phyloP scores from a whole-genome alignment of 75 land plant species.

The Azolla pinnata region DNA sequence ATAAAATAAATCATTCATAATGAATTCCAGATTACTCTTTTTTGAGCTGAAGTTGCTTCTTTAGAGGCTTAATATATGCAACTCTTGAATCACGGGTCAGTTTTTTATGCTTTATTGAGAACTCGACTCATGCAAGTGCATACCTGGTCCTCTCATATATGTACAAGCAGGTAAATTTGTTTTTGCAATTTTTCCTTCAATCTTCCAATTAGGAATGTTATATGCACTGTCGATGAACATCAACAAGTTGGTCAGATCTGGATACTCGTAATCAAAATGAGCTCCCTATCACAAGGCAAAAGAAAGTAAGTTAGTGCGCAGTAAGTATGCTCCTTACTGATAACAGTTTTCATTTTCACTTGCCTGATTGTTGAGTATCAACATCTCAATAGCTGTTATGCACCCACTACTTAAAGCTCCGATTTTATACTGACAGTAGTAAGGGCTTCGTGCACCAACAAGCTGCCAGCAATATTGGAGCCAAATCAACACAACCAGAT shows the following conservation, averaged over 20 bases:
- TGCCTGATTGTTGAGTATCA: conserved; percentile 26
- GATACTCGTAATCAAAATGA: conserved; percentile 37
- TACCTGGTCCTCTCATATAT: conserved; percentile 41
- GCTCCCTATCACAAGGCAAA: conserved; percentile 23
- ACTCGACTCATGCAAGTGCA: neutral
- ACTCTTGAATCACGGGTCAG: too few species aligned
- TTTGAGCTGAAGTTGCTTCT: too few species aligned
- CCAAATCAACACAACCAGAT: too few species aligned
- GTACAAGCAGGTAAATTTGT: conserved; percentile 35
- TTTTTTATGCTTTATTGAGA: neutral
- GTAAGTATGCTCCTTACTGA: too few species aligned
- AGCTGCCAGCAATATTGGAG: too few species aligned
- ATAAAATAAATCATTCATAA: too few species aligned
- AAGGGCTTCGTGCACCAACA: conserved; percentile 35
- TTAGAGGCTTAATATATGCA: too few species aligned
- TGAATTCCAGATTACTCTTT: too few species aligned
- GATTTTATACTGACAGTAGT: conserved; percentile 25
- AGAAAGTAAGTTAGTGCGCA: too few species aligned
- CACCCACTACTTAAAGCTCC: conserved; percentile 21
- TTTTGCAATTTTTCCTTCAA: conserved; percentile 26
- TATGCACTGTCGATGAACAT: conserved; percentile 21
- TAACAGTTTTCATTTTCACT: too few species aligned
- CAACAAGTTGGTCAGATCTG: conserved; percentile 14
- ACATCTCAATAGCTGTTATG: conserved; percentile 22
- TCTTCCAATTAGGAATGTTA: conserved; percentile 27